Conservation (phyloP, 805 yeast genomes). For the Saturnispora zaruensis region DNA sequence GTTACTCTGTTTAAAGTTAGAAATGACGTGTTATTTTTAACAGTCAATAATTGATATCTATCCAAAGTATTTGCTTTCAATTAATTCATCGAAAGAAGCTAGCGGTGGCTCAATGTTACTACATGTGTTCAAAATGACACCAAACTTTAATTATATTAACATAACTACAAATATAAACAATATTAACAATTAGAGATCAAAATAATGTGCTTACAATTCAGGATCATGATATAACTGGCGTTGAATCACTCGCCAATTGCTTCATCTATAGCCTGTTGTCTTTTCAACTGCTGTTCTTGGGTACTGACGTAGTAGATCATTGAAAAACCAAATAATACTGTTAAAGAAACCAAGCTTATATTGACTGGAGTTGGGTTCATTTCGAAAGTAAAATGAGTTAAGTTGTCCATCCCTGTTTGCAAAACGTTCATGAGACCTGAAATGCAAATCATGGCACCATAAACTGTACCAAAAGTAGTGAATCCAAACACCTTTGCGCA, state of each 20-base stretch:
- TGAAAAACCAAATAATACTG: slow-evolving; percentile 42
- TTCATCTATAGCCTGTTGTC: slow-evolving; percentile 42
- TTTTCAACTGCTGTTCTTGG: slow-evolving; percentile 36
- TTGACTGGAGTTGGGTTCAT: slow-evolving; percentile 82
- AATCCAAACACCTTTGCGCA: slow-evolving; percentile 91
- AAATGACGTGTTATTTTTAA: no score
- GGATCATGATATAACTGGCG: slow-evolving; percentile 16
- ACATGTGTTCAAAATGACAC: background rate
- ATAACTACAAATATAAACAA: no score
- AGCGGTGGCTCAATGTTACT: background rate
- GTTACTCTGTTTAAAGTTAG: no score
- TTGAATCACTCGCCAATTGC: slow-evolving; percentile 50
- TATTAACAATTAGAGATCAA: slow-evolving; percentile 36
- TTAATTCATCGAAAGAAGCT: no score
- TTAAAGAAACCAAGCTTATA: slow-evolving; percentile 40
- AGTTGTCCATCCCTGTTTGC: slow-evolving; percentile 60
- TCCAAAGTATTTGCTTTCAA: no score
- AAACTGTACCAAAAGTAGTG: slow-evolving; percentile 83
- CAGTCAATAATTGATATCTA: no score
- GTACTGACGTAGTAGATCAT: slow-evolving; percentile 37
- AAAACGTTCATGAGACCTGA: slow-evolving; percentile 74
- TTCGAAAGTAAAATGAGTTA: slow-evolving; percentile 58
- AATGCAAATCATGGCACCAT: slow-evolving; percentile 75
- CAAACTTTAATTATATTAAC: no score
- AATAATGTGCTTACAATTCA: background rate